Base-by-base conservation (phyloP, 1,284 basidiomycete species). In the Ganoderma resinaceum region DNA sequence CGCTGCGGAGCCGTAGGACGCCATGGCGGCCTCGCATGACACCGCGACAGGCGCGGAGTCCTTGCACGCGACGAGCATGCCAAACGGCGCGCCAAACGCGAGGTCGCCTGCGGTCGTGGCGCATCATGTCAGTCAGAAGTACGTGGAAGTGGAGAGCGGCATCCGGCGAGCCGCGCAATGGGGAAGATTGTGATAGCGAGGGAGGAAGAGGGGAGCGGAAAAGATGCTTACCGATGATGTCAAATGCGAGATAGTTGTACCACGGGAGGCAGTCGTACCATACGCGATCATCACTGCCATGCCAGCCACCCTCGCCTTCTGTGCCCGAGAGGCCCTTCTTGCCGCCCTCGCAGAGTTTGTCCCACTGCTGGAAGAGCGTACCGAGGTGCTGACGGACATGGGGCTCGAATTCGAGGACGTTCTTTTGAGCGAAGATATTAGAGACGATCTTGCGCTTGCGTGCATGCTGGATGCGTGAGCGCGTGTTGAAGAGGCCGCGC, bases 381-480 rank as follows among this genome's bases (percentile, higher is more conserved):
- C 74, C 76, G 37, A 95, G 86, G 77, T 93, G 91, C 20, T 83
- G 76, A 23, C 89, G 84, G 66, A 94, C 87, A 72, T 94, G 87
- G 0, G 92, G 92, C 79, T 96, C 94, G 74, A 92, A 95, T 76
- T 93, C 92, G 70, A 93, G 79, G 20, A 96, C 85, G 72, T 88
- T 92, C 82, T 95, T 94, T 78, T 91, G 92, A 9, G 94, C 90
- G 81, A 96, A 97, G 70, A 95, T 93, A 79, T 95, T 90, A 1
- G 94, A 91, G 49, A 97, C 89, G 70, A 96, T 93, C 81, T 95
- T 96, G 79, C 95, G 89, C 81, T 96, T 96, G 66, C 95, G 89
- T 0, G 95, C 87, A 80, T 98, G 96, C 73, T 96, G 94, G 6
- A 81, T 78, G 59, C 95, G 86, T 76, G 91, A 90, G 59, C 95